Conservation (phyloP, 306 rosid species). For the Dalbergia oliveri region DNA sequence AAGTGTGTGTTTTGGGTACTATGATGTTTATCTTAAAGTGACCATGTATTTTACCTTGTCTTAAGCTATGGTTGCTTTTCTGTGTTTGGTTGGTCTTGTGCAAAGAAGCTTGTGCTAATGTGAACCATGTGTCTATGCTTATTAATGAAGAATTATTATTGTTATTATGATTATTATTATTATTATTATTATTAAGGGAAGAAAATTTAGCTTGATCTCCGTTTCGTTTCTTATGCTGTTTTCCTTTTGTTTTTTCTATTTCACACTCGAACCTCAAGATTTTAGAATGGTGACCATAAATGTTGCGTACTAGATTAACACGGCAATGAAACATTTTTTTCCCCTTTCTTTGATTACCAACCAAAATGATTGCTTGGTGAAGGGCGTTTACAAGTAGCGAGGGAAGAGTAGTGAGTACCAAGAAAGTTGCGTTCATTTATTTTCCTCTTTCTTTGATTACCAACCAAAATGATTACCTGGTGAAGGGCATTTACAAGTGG, state of each 20-base stretch:
- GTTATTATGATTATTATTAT: no score
- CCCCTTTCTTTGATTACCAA: not conserved
- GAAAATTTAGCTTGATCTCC: not conserved
- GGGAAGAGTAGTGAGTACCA: no score
- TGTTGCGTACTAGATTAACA: not conserved
- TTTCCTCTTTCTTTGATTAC: no score
- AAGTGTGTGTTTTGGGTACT: not conserved
- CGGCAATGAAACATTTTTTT: not conserved
- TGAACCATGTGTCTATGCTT: constrained; percentile 27
- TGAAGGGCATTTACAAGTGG: no score
- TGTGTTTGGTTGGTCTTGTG: constrained; percentile 2
- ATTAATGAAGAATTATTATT: not conserved
- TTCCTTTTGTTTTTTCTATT: not conserved
- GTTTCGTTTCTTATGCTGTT: not conserved
- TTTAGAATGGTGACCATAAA: not conserved
- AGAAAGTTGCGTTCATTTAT: no score
- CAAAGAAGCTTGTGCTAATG: constrained; percentile 10
- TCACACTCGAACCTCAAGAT: no score
- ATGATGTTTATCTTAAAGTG: not conserved
- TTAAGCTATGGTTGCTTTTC: constrained; percentile 14
- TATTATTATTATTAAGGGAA: no score
- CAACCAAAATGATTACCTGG: no score
- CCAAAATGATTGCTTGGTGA: not conserved
- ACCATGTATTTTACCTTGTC: not conserved
- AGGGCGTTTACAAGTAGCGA: not conserved